These are phyloP conservation scores for Plasmodium gonderi DNA, from an alignment of 169 alveolate genomes.

Conservation along the genomic window DNA sequence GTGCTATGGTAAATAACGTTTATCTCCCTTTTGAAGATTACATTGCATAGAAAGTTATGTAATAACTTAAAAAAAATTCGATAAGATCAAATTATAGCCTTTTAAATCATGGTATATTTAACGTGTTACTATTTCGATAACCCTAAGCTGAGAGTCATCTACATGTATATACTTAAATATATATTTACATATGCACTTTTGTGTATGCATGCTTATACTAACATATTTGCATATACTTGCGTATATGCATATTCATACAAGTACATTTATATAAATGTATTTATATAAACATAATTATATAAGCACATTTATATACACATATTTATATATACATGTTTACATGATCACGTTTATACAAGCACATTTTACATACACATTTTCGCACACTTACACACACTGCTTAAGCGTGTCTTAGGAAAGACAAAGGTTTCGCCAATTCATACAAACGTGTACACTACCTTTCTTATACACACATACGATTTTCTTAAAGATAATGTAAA, in stretches of 20 bases:
- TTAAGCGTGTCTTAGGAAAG: not conserved
- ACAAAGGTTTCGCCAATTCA: not conserved
- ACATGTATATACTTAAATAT: not conserved
- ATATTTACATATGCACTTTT: not conserved
- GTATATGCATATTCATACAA: not conserved
- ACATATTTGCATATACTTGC: not conserved
- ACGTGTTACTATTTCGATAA: not conserved
- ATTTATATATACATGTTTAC: not conserved
- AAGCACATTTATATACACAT: not conserved
- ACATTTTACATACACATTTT: not conserved
- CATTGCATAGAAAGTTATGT: not conserved
- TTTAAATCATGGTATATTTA: not conserved
- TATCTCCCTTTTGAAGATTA: not conserved
- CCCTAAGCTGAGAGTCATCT: not conserved
- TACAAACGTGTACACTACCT: not conserved
- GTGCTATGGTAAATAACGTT: not conserved
- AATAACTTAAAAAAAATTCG: not conserved
- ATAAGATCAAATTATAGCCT: not conserved
- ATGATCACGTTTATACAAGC: no score
- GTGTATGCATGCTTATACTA: not conserved
- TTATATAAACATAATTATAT: not conserved
- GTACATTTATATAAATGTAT: not conserved
- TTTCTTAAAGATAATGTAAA: not conserved
- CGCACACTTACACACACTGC: not conserved
- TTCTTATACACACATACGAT: not conserved